Percentiles rank a stretch among this genome's conserved stretches.
Evolutionary conservation across 225 moss, liverwort and hornwort species (phyloP).

Genomic region (Pleurozium schreberi): DNA sequence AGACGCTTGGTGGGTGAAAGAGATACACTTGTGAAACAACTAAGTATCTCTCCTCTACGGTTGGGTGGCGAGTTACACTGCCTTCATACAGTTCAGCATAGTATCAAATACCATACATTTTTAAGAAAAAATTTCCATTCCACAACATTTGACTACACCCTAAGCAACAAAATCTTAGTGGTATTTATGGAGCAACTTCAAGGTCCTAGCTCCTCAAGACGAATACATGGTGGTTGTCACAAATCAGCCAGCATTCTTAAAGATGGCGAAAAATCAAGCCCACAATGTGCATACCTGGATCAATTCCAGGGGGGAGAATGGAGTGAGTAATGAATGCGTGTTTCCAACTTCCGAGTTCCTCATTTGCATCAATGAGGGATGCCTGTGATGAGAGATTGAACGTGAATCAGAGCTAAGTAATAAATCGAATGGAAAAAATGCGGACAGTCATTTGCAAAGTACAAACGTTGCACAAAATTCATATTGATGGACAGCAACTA

Average conservation of each 20-base stretch:
- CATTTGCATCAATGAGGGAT: slow-evolving; percentile 42
- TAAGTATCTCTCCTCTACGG: neutral
- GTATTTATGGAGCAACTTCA: neutral
- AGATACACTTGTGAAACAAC: neutral
- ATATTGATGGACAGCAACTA: neutral
- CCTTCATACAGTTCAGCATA: neutral
- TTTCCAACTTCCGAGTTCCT: slow-evolving; percentile 67
- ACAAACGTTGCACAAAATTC: neutral
- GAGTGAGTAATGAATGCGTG: slow-evolving; percentile 40
- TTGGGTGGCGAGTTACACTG: neutral
- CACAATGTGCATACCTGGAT: slow-evolving; percentile 38
- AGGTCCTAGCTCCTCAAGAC: neutral
- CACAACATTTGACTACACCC: neutral
- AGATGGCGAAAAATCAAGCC: neutral
- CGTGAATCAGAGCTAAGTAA: neutral
- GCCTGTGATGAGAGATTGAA: slow-evolving; percentile 23
- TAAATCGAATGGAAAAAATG: neutral
- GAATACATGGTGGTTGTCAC: neutral
- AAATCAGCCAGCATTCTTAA: neutral
- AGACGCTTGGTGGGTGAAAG: neutral
- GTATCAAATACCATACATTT: neutral
- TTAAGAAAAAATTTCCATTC: neutral
- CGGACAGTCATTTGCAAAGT: neutral
- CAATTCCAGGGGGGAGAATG: slow-evolving; percentile 35
- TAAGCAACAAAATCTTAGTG: neutral